Percentiles rank a stretch among this genome's conserved stretches.
These are phyloP conservation scores for Stagonosporopsis tanaceti DNA, from an alignment of 2,329 filamentous ascomycete species.

Conservation along the genomic window DNA sequence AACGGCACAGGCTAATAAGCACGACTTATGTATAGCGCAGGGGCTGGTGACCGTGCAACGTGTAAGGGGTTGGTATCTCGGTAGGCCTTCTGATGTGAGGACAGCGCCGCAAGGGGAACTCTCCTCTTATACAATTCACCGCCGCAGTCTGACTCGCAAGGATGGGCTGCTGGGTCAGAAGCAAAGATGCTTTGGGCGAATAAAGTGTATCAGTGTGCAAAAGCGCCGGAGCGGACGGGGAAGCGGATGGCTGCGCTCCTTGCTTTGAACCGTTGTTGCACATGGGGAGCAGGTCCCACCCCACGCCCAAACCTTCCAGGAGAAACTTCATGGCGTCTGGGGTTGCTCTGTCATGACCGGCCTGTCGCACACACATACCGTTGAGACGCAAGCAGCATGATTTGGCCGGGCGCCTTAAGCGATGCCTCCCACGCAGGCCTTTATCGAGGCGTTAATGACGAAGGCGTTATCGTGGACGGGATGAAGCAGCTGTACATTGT, in stretches of 20 bases:
- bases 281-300: slow-evolving; percentile 39
- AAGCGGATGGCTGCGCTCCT: slow-evolving; percentile 44
- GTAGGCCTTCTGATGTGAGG: slow-evolving; percentile 18
- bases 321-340: slow-evolving; percentile 28
- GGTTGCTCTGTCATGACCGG: slow-evolving; percentile 26
- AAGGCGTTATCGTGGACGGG: slow-evolving; percentile 20
- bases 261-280: slow-evolving; percentile 42
- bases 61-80: slow-evolving; percentile 14
- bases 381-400: slow-evolving; percentile 19
- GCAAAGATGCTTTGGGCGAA: slow-evolving; percentile 36
- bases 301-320: slow-evolving; percentile 39
- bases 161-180: slow-evolving; percentile 21
- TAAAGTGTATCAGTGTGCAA: slow-evolving; percentile 29
- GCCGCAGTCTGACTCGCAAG: slow-evolving; percentile 42
- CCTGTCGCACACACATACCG: slow-evolving; percentile 16
- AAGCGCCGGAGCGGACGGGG: slow-evolving; percentile 34
- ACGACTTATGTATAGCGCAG: slow-evolving; percentile 12
- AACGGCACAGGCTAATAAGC: slow-evolving; percentile 6
- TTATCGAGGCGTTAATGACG: slow-evolving; percentile 13
- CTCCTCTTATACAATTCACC: slow-evolving; percentile 40
- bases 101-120: slow-evolving; percentile 27
- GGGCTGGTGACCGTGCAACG: slow-evolving; percentile 8
- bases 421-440: slow-evolving; percentile 23
- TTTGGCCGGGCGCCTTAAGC: slow-evolving; percentile 14
- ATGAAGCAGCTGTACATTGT: slow-evolving; percentile 24